phyloP scores from a whole-genome alignment of 2,329 filamentous ascomycete species.

The Zasmidium citrigriseum region DNA sequence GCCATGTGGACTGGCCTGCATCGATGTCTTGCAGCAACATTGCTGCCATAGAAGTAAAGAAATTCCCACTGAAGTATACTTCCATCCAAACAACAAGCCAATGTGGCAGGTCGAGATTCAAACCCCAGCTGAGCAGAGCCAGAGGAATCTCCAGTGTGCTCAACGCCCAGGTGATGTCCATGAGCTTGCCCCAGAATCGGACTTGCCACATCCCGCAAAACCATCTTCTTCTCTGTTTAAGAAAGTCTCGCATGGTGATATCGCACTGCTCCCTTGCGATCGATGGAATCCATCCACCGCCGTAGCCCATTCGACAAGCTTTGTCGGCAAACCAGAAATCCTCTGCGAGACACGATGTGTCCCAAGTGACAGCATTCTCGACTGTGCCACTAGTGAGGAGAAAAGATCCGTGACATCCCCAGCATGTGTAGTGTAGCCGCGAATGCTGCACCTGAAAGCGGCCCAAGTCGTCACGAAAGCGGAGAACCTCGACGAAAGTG shows the following conservation, averaged over 20 bases:
- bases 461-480: constrained; percentile 8
- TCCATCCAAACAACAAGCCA: not conserved
- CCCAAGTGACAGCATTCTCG: constrained; percentile 5
- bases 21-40: not conserved
- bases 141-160: constrained; percentile 1
- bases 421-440: constrained; percentile 1
- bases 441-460: constrained; percentile 6
- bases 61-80: not conserved
- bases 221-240: constrained; percentile 7
- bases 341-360: constrained; percentile 8
- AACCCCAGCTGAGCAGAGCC: not conserved
- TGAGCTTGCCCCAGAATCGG: not conserved
- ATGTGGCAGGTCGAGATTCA: not conserved
- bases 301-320: not conserved
- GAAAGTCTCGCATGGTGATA: not conserved
- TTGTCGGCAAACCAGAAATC: constrained; percentile 6
- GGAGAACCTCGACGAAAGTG: constrained; percentile 9
- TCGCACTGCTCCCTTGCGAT: constrained; percentile 7
- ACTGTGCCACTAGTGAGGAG: not conserved
- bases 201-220: constrained; percentile 3
- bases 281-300: constrained; percentile 2
- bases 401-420: constrained; percentile 8
- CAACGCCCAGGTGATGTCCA: constrained; percentile 2
- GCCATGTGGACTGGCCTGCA: not conserved
- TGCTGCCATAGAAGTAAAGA: not conserved